phyloP scores from a whole-genome alignment of 108 stramenopile genomes.

The Cyclostephanos invisitatus region DNA sequence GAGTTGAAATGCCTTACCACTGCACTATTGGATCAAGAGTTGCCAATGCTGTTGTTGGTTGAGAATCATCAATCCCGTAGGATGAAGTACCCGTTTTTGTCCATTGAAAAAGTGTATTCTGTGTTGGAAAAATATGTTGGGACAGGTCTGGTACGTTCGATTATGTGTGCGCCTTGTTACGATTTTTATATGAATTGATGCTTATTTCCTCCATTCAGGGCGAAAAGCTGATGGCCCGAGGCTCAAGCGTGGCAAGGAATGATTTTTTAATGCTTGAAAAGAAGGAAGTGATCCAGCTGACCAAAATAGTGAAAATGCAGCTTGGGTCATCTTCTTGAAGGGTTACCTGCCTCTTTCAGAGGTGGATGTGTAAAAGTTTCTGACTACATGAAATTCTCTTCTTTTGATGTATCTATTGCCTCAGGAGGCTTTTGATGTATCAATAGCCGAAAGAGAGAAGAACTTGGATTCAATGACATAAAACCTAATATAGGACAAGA shows the following conservation, averaged over 20 bases:
- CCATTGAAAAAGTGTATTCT: constrained; percentile 72
- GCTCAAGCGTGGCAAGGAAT: constrained; percentile 21
- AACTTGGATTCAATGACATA: too few relatives aligned
- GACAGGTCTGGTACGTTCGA: constrained; percentile 51
- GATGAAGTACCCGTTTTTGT: constrained; percentile 84
- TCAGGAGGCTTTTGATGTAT: too few relatives aligned
- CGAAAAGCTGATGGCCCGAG: constrained; percentile 52
- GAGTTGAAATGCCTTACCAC: constrained; percentile 77
- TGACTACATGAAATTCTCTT: too few relatives aligned
- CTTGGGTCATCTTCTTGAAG: constrained; percentile 17
- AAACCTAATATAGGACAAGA: too few relatives aligned
- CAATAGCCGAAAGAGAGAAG: too few relatives aligned
- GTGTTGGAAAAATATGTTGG: constrained; percentile 76
- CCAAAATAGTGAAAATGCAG: constrained; percentile 70
- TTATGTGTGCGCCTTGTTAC: neutral
- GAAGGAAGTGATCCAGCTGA: constrained; percentile 79
- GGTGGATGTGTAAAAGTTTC: too few relatives aligned
- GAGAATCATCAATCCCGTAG: constrained; percentile 70
- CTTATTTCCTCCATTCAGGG: constrained; percentile 17
- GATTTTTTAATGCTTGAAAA: constrained; percentile 83
- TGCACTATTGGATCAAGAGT: constrained; percentile 80
- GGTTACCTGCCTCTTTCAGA: neutral
- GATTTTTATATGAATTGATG: neutral
- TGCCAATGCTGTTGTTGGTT: constrained; percentile 69
- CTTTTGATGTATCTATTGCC: too few relatives aligned